A percentile compares a stretch with the other conserved stretches of the same genome.
Evolutionary conservation across 2,329 filamentous ascomycete species (phyloP).

Genomic region (Colletotrichum coccodes): DNA sequence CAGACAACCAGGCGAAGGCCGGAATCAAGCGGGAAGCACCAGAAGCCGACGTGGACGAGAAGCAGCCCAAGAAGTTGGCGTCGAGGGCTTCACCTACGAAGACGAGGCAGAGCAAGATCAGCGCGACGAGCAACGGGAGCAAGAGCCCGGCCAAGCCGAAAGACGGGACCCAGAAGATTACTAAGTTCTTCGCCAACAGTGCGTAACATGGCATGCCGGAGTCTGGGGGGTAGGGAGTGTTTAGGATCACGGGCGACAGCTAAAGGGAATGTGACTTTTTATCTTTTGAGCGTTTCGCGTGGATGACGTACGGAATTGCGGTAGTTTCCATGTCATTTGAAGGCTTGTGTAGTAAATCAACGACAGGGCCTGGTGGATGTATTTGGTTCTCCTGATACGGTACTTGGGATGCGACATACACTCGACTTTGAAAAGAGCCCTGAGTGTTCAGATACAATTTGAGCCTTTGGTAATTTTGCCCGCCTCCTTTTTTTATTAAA

Average conservation of each 20-base stretch:
- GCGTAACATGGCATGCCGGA: constrained; percentile 40
- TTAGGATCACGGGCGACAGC: background rate
- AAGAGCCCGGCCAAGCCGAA: constrained; percentile 46
- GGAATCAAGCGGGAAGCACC: constrained; percentile 42
- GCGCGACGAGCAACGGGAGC: constrained; percentile 51
- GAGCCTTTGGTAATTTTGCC: too few species aligned
- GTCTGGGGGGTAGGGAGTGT: background rate
- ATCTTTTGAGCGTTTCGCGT: background rate
- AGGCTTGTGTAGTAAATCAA: too few species aligned
- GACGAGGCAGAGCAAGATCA: constrained; percentile 45
- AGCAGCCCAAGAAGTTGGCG: constrained; percentile 41
- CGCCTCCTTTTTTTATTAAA: too few species aligned
- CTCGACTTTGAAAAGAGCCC: too few species aligned
- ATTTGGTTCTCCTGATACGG: too few species aligned
- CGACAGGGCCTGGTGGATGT: too few species aligned
- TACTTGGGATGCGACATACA: too few species aligned
- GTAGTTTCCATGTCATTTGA: too few species aligned
- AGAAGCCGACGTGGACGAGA: constrained; percentile 28
- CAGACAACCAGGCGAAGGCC: background rate
- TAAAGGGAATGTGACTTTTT: too few species aligned
- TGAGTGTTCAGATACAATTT: too few species aligned
- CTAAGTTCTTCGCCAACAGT: constrained; percentile 57
- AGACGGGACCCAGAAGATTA: constrained; percentile 56
- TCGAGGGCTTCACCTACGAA: constrained; percentile 33
- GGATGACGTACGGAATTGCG: too few species aligned